Base-by-base conservation (phyloP, 352 stramenopile species). In the Globisporangium nunn region DNA sequence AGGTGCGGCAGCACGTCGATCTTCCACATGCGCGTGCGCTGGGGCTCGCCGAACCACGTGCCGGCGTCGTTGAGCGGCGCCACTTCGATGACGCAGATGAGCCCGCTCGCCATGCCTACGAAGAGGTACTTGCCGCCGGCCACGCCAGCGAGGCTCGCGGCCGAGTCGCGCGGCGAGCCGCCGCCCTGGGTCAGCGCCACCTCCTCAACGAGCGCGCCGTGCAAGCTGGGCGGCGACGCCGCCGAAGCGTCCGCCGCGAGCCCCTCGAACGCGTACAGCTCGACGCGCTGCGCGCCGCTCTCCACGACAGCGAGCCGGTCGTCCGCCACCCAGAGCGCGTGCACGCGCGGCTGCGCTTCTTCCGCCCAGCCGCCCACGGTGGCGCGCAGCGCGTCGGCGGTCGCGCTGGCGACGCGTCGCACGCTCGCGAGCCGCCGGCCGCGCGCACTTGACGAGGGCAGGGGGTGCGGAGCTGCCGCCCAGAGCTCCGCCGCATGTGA, bases 1-100 rank as follows among this genome's bases (percentile, higher is more conserved):
- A 91, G 52, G 43, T 92, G 81, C 6, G 74, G 68, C 1, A 82
- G 59, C 6, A 92, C 79, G 50, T 92, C 81, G 61, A 92, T 90
- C 61, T 89, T 89, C 81, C 81, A 92, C 6, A 89, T 67, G 41
- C 75, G 74, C 4, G 73, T 73, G 6, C 62, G 63, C 30, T 57
- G 4, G 44, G 58, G 23, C 52, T 52, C 2, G 50, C 63, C 64
- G 12, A 80, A 81, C 75, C 71, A 81, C 0, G 68, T 68, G 11
- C 37, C 31, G 37, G 58, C 54, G 33, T 53, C 46, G 18, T 61
- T 40, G 0, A 41, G 12, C 0, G 49, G 17, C 30, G 67, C 61
- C 31, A 89, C 67, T 49, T 90, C 71, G 31, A 89, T 63, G 31
- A 92, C 81, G 40, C 67, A 73, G 45, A 92, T 78, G 53, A 92